phyloP scores from a whole-genome alignment of 352 stramenopile genomes.

The Phytophthora niederhauseri region DNA sequence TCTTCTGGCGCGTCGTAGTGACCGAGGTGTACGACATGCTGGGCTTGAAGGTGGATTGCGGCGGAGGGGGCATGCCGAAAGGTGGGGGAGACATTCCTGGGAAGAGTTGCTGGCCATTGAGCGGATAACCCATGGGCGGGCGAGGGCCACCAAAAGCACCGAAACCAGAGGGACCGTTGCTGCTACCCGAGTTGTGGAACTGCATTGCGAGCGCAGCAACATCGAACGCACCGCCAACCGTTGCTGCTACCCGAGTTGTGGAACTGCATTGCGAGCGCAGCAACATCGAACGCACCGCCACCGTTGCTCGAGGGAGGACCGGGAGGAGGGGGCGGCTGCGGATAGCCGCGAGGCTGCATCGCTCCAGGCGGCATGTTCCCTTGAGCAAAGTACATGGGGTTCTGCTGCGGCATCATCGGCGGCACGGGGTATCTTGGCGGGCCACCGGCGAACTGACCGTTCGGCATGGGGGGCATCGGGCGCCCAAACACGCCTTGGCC shows the following conservation, averaged over 20 bases:
- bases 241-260: constrained; percentile 43
- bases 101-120: constrained; percentile 43
- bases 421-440: constrained; percentile 32
- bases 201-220: constrained; percentile 81
- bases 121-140: constrained; percentile 32
- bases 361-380: constrained; percentile 31
- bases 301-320: constrained; percentile 20
- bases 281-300: constrained; percentile 53
- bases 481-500: constrained; percentile 26
- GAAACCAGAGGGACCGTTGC: constrained; percentile 41
- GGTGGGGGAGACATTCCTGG: constrained; percentile 36
- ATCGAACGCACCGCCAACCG: constrained; percentile 45
- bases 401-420: constrained; percentile 36
- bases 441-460: constrained; percentile 26
- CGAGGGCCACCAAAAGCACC: constrained; percentile 40
- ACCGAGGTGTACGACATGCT: constrained; percentile 84
- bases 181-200: constrained; percentile 54
- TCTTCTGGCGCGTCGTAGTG: constrained; percentile 66
- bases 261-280: constrained; percentile 84
- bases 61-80: constrained; percentile 40
- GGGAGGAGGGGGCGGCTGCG: constrained; percentile 39
- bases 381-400: constrained; percentile 36
- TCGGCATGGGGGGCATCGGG: constrained; percentile 35
- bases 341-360: constrained; percentile 32
- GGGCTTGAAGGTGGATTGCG: constrained; percentile 68